These are phyloP conservation scores for Penicillium paxilli DNA, from an alignment of 495 filamentous ascomycete species.

Conservation along the genomic window DNA sequence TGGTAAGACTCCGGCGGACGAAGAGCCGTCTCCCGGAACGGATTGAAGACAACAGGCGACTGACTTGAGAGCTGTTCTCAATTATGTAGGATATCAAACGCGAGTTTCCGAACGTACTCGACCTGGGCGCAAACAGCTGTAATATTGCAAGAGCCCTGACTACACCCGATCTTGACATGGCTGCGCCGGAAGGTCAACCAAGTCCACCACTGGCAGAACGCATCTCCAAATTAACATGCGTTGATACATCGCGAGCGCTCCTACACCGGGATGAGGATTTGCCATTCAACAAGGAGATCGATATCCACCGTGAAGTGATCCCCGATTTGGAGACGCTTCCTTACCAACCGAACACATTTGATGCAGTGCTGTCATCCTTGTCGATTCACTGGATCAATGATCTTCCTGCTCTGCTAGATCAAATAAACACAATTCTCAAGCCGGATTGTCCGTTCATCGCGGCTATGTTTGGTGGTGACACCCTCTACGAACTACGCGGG, in stretches of 20 bases:
- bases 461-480: slow-evolving; percentile 95
- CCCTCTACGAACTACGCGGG: slow-evolving; percentile 90
- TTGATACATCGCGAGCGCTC: slow-evolving; percentile 74
- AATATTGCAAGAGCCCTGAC: slow-evolving; percentile 84
- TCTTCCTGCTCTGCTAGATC: slow-evolving; percentile 75
- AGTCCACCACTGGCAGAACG: slow-evolving; percentile 64
- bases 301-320: slow-evolving; percentile 70
- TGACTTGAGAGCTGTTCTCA: slow-evolving; percentile 8
- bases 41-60: neutral
- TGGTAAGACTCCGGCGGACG: slow-evolving; percentile 51
- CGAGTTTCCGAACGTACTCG: slow-evolving; percentile 78
- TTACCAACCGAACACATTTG: slow-evolving; percentile 75
- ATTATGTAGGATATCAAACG: slow-evolving; percentile 81
- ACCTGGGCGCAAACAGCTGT: slow-evolving; percentile 93
- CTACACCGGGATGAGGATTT: slow-evolving; percentile 80
- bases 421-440: slow-evolving; percentile 81
- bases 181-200: slow-evolving; percentile 44
- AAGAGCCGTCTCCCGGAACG: neutral
- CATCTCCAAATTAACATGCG: slow-evolving; percentile 70
- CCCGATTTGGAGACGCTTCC: slow-evolving; percentile 69
- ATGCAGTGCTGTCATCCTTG: slow-evolving; percentile 83
- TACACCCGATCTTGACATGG: slow-evolving; percentile 57
- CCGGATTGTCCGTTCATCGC: slow-evolving; percentile 91
- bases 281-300: slow-evolving; percentile 71
- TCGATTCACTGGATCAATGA: slow-evolving; percentile 98